Conservation (phyloP, 768 basidiomycete species). For the Kwoniella newhampshirensis region DNA sequence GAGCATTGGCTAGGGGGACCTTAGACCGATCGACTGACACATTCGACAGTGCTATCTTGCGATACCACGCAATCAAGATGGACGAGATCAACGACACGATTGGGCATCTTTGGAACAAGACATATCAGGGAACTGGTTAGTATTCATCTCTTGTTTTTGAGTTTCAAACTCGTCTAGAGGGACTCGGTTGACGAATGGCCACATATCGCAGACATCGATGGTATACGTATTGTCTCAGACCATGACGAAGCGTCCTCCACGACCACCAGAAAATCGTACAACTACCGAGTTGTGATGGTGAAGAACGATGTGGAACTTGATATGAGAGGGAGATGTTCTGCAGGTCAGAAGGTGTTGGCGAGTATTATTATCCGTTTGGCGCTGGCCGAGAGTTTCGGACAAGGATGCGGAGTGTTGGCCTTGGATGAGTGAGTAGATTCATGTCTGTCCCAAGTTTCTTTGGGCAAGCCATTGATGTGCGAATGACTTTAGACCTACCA, state of each 20-base stretch:
- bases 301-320: conserved; percentile 99
- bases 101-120: conserved; percentile 96
- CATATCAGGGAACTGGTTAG: conserved; percentile 94
- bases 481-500: conserved; percentile 64
- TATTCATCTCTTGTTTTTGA: conserved; percentile 2
- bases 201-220: conserved; percentile 79
- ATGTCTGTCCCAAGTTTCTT: not conserved
- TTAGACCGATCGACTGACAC: no score
- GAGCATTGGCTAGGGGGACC: conserved; percentile 50
- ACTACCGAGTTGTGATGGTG: conserved; percentile 98
- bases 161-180: not conserved
- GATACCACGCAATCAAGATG: conserved; percentile 96
- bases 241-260: conserved; percentile 74
- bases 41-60: conserved; percentile 84
- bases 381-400: conserved; percentile 93
- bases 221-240: conserved; percentile 91
- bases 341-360: conserved; percentile 97
- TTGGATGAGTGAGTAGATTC: conserved; percentile 67
- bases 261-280: conserved; percentile 82
- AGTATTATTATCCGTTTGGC: conserved; percentile 97
- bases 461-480: conserved; percentile 4
- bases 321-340: conserved; percentile 97
- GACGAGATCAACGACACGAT: conserved; percentile 98
- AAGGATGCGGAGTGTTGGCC: conserved; percentile 95
- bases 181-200: no score